Base-by-base conservation (phyloP, 2,329 filamentous ascomycete species). In the Penicillium psychrosexuale region DNA sequence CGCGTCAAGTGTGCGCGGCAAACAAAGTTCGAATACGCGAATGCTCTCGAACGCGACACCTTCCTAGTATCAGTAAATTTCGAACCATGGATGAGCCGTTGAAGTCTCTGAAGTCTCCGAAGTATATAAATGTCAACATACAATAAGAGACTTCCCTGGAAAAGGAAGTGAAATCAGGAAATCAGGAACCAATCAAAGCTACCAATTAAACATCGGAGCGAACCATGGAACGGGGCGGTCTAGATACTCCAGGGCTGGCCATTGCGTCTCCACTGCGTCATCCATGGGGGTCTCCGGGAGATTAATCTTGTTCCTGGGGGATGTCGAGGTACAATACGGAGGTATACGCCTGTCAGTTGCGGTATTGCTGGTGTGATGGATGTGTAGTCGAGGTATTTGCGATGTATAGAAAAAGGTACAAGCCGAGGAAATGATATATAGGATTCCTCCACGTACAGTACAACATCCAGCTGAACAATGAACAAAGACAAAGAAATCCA, bases 231-330 rank as follows among this genome's bases (percentile, higher is more conserved):
- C 53, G 31, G 9, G 39, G n/a, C 33, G 36, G 63, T 64, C 63
- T 65, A 64, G 63, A 64, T 61, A 60, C 40, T 24, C 22, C 22
- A 24, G 22, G 22, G 22, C 11, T 17, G 56, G 54, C 57, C 51
- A 46, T 51, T 62, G 57, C 58, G 55, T 61, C 61, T 44, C 61
- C 61, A 64, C 62, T 59, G 59, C 61, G 59, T 61, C 59, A 63
- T 55, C 34, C 34, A 48, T 28, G 34, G 46, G 46, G 4, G 31
- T 34, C 28, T 30, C 28, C 30, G 30, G 28, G 34, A 34, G 27
- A 31, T 43, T 17, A 13, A 30, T 42, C 34, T 37, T 8, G 51
- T 53, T 48, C 51, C 51, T 49, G 49, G 17, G 8, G n/a, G 9
- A 40, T 40, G 6, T 19, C 3, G 30, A 47, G 45, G 24, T 12